A percentile compares a stretch with the other conserved stretches of the same genome.
phyloP scores from a whole-genome alignment of 2,329 filamentous ascomycete genomes.

The Aspergillus oerlinghausenensis region DNA sequence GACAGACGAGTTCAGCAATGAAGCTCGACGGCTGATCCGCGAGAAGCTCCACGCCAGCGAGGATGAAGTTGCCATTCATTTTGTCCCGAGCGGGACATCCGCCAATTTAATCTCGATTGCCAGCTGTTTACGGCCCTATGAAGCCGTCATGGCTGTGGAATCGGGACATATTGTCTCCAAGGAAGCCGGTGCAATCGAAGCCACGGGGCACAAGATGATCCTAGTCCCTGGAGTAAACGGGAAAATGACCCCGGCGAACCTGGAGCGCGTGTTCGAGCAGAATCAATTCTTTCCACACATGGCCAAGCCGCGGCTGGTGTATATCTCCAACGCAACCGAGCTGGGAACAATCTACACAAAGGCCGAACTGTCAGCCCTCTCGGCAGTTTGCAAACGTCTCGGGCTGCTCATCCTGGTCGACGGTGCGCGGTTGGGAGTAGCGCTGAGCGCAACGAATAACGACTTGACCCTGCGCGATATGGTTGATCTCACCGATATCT shows the following conservation, averaged over 20 bases:
- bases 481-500: constrained; percentile 47
- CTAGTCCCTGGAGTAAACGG: constrained; percentile 44
- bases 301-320: constrained; percentile 49
- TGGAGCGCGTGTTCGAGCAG: constrained; percentile 42
- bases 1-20: constrained; percentile 41
- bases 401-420: constrained; percentile 46
- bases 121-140: constrained; percentile 48
- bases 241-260: constrained; percentile 44
- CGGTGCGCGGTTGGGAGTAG: constrained; percentile 45
- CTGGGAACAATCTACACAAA: constrained; percentile 47
- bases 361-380: constrained; percentile 41
- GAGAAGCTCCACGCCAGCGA: constrained; percentile 22
- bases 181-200: constrained; percentile 50
- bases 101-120: constrained; percentile 52
- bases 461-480: constrained; percentile 45
- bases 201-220: constrained; percentile 51
- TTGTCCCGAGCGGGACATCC: constrained; percentile 50
- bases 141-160: constrained; percentile 49
- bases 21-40: constrained; percentile 42
- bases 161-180: constrained; percentile 49
- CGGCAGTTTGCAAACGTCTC: constrained; percentile 40
- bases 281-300: constrained; percentile 52
- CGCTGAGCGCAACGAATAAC: constrained; percentile 41
- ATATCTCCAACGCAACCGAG: constrained; percentile 51
- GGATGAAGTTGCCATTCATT: constrained; percentile 46